Percentiles rank a stretch among this genome's conserved stretches.
These are phyloP conservation scores for Lophium mytilinum DNA, from an alignment of 495 filamentous ascomycete genomes.

Conservation along the genomic window DNA sequence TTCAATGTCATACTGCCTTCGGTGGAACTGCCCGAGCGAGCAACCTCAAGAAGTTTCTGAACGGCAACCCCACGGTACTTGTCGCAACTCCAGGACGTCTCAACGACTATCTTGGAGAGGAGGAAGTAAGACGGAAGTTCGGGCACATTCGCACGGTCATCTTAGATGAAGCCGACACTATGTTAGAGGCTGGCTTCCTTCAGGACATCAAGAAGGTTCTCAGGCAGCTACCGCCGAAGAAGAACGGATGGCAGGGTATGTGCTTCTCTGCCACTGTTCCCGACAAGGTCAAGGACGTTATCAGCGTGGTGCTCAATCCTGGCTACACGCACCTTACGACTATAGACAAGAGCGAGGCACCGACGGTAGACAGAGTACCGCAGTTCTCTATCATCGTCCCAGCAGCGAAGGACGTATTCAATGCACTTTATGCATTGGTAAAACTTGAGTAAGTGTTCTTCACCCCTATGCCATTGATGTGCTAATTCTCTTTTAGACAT, in stretches of 20 bases:
- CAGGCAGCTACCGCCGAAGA: conserved; percentile 48
- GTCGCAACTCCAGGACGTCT: conserved; percentile 59
- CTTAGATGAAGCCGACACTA: conserved; percentile 60
- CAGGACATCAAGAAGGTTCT: conserved; percentile 51
- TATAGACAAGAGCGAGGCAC: conserved; percentile 50
- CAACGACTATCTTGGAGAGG: conserved; percentile 51
- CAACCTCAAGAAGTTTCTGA: conserved; percentile 40
- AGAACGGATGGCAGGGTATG: conserved; percentile 54
- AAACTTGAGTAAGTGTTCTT: conserved; percentile 4
- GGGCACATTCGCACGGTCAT: conserved; percentile 49
- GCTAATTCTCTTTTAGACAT: conserved; percentile 6
- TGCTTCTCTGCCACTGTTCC: conserved; percentile 66
- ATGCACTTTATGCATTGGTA: conserved; percentile 34
- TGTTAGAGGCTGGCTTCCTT: conserved; percentile 59
- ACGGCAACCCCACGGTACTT: conserved; percentile 44
- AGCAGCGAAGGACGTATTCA: conserved; percentile 45
- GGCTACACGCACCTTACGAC: conserved; percentile 56
- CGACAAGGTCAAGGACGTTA: conserved; percentile 52
- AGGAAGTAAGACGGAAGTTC: conserved; percentile 37
- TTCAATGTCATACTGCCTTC: conserved; percentile 47
- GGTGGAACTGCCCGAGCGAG: conserved; percentile 46
- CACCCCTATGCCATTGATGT: neutral
- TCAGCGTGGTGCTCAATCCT: conserved; percentile 47
- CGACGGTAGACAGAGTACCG: conserved; percentile 53
- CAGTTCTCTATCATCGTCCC: conserved; percentile 49